Evolutionary conservation across 2,329 filamentous ascomycete genomes (phyloP).

Genomic region (Scopulariopsis brevicaulis): DNA sequence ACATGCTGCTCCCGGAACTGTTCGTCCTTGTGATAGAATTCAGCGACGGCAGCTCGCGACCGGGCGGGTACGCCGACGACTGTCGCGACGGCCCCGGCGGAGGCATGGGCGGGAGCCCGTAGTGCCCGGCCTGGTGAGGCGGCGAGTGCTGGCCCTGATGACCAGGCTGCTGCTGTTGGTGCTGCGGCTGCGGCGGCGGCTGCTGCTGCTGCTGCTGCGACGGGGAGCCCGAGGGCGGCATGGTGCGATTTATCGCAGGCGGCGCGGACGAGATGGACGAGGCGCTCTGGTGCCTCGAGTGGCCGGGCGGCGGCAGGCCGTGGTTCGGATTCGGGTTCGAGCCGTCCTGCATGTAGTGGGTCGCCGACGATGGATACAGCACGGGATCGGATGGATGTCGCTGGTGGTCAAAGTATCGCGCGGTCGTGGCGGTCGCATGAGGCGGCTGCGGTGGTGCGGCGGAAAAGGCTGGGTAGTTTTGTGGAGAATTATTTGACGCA

Average conservation of each 20-base stretch:
- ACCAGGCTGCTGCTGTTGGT: slow-evolving; percentile 8
- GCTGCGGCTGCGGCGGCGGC: slow-evolving; percentile 14
- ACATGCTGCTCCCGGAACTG: slow-evolving; percentile 43
- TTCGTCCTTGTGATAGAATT: slow-evolving; percentile 34
- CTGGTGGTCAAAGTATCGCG: slow-evolving; percentile 4
- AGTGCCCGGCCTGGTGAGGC: slow-evolving; percentile 20
- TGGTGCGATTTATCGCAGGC: slow-evolving; percentile 24
- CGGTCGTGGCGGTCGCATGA: neutral
- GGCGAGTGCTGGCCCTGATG: slow-evolving; percentile 15
- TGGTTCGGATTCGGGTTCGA: slow-evolving; percentile 1
- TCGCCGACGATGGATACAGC: slow-evolving; percentile 4
- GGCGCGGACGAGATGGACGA: slow-evolving; percentile 28
- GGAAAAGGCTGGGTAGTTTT: slow-evolving; percentile 1
- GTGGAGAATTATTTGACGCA: slow-evolving; percentile 3
- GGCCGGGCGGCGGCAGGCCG: slow-evolving; percentile 12
- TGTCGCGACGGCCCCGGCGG: slow-evolving; percentile 29
- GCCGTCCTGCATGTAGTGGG: slow-evolving; percentile 6
- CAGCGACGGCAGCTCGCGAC: slow-evolving; percentile 42
- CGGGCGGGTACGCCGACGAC: slow-evolving; percentile 30
- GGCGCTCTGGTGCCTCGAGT: slow-evolving; percentile 30
- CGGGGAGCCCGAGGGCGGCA: slow-evolving; percentile 35
- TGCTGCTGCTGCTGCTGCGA: slow-evolving; percentile 22
- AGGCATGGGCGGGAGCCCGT: slow-evolving; percentile 33
- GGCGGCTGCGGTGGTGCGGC: neutral
- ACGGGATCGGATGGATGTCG: slow-evolving; percentile 4